Base-by-base conservation (phyloP, 345 rosid species). In the Diplotaxis tenuifolia region DNA sequence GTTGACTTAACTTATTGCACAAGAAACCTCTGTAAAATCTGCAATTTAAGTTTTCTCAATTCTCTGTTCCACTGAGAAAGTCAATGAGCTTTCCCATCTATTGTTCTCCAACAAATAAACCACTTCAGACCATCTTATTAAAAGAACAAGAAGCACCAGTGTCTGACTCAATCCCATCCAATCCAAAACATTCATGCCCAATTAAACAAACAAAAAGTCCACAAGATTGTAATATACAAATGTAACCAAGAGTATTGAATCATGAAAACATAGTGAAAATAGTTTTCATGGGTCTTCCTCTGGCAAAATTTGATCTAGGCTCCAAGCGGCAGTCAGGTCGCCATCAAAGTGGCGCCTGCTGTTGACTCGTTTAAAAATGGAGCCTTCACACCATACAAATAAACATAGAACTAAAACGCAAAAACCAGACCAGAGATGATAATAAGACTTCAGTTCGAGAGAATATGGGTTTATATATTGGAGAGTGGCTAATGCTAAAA, bases 131-230 rank as follows among this genome's bases (percentile, higher is more conserved):
- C n/a, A n/a, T 68, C 64, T 62, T 70, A 75, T 68, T 1, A 65
- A 76, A 22, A 67, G 62, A 76, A 71, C 75, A 76, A 76, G 75
- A n/a, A n/a, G n/a, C 80, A 70, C 80, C 75, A 62, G 80, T 76
- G 62, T 76, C 80, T 76, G 80, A 76, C 79, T 76, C 55, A 76
- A 57, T 76, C 71, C n/a, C n/a, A n/a, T n/a, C 79, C 75, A 52
- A 25, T 42, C 68, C 18, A 57, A 23, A 23, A 4, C 9, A 4
- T 36, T 9, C 10, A 42, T 34, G 9, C 19, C 9, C 16, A 22
- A 9, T 11, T 11, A 32, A 36, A 9, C 50, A 42, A 42, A 8
- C 7, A 42, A 42, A 14, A 14, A 16, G 14, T n/a, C 18, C 4
- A 9, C 2, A 19, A 19, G 11, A 40, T 47, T 47, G 10, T 15